These are phyloP conservation scores for Pelargonium fulgidum DNA, from an alignment of 441 rosid species.

Conservation along the genomic window DNA sequence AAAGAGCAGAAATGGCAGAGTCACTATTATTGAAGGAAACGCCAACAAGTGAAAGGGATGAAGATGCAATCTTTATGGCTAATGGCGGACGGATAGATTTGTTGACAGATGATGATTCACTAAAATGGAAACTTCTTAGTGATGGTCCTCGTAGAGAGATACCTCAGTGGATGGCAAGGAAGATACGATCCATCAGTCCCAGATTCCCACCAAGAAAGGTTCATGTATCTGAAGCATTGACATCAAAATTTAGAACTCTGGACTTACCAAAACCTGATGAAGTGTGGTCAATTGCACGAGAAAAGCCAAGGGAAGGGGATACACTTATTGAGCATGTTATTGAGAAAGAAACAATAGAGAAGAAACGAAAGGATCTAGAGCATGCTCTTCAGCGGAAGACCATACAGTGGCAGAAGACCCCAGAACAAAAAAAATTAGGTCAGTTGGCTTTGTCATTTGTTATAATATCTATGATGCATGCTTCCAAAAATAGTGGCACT, in stretches of 20 bases:
- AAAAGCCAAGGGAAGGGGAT: conserved; percentile 42
- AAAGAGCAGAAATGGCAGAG: conserved; percentile 42
- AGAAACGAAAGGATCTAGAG: conserved; percentile 39
- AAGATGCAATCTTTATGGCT: conserved; percentile 26
- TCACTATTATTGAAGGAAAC: conserved; percentile 27
- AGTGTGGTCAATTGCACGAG: conserved; percentile 48
- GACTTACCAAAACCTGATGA: conserved; percentile 37
- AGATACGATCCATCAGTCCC: conserved; percentile 32
- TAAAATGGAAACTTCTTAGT: conserved; percentile 45
- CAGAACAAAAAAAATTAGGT: conserved; percentile 35
- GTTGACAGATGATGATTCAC: conserved; percentile 40
- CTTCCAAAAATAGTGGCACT: neutral
- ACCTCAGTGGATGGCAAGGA: conserved; percentile 49
- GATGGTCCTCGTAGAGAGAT: conserved; percentile 47
- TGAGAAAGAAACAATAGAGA: conserved; percentile 42
- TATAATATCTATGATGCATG: neutral
- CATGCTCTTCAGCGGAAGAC: conserved; percentile 29
- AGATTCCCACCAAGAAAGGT: conserved; percentile 42
- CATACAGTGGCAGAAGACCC: conserved; percentile 31
- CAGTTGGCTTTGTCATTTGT: conserved; percentile 12
- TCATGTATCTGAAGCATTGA: conserved; percentile 30
- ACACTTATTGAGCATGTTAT: conserved; percentile 36
- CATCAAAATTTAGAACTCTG: conserved; percentile 26
- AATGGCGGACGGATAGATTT: conserved; percentile 49
- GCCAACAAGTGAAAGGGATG: conserved; percentile 22